These are phyloP conservation scores for Russula olivacea DNA, from an alignment of 768 basidiomycete species.

Conservation along the genomic window DNA sequence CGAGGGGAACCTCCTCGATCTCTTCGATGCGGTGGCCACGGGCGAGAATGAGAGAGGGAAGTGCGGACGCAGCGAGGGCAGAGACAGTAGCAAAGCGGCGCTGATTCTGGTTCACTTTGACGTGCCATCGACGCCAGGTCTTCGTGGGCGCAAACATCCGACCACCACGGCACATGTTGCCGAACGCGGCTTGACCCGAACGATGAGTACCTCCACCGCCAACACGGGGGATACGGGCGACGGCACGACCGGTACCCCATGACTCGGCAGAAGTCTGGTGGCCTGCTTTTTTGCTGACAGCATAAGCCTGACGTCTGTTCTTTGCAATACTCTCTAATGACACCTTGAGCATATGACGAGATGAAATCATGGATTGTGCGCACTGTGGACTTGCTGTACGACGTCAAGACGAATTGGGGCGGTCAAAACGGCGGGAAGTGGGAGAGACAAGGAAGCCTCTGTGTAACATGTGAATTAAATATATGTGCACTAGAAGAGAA, in stretches of 20 bases:
- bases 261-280: slow-evolving; percentile 99
- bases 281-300: slow-evolving; percentile 96
- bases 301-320: slow-evolving; percentile 96
- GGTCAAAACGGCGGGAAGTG: slow-evolving; percentile 92
- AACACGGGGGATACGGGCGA: slow-evolving; percentile 99
- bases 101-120: slow-evolving; percentile 99
- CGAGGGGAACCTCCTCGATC: slow-evolving; percentile 94
- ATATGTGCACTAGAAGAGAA: background rate
- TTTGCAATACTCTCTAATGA: slow-evolving; percentile 88
- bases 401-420: slow-evolving; percentile 99
- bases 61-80: slow-evolving; percentile 94
- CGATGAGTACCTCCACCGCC: slow-evolving; percentile 98
- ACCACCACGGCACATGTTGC: slow-evolving; percentile 99
- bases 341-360: background rate
- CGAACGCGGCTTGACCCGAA: slow-evolving; percentile 98
- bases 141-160: slow-evolving; percentile 99
- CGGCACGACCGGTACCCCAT: slow-evolving; percentile 99
- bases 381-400: slow-evolving; percentile 97
- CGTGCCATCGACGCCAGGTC: slow-evolving; percentile 99
- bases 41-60: slow-evolving; percentile 96
- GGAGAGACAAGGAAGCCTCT: slow-evolving; percentile 86
- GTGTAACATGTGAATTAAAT: slow-evolving; percentile 7
- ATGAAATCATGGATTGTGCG: slow-evolving; percentile 35
- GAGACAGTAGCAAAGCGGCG: slow-evolving; percentile 97
- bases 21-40: slow-evolving; percentile 99